A percentile compares a stretch with the other conserved stretches of the same genome.
Conservation (phyloP, 441 rosid genomes). For the Pelargonium australe region DNA sequence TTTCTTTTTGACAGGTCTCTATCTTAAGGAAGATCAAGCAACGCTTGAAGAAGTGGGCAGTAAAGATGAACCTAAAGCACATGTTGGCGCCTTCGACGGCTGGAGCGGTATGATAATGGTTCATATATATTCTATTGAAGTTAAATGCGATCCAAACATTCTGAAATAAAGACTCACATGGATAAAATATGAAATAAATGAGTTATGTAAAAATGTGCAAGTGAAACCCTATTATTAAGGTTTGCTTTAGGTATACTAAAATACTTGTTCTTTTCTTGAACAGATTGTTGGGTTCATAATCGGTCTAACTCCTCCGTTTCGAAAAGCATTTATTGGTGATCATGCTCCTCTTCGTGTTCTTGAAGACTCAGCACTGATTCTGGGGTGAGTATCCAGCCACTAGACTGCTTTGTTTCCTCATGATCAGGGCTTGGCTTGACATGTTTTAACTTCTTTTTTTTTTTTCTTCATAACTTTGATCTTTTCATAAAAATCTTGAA, state of each 20-base stretch:
- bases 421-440: background rate
- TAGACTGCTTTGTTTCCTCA: background rate
- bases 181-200: no score
- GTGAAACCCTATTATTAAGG: no score
- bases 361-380: conserved; percentile 46
- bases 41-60: conserved; percentile 22
- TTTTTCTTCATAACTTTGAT: background rate
- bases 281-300: conserved; percentile 56
- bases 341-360: conserved; percentile 62
- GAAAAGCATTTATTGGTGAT: conserved; percentile 49
- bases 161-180: no score
- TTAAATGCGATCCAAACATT: background rate
- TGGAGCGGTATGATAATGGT: conserved; percentile 48
- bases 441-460: background rate
- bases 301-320: conserved; percentile 45
- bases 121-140: background rate
- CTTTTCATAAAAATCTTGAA: background rate
- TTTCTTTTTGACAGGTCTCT: conserved; percentile 27
- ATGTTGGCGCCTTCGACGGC: conserved; percentile 70
- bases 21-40: conserved; percentile 25
- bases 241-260: background rate
- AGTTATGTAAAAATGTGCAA: no score
- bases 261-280: background rate
- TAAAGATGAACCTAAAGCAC: conserved; percentile 39
- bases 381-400: conserved; percentile 43